Evolutionary conservation across 2,329 filamentous ascomycete genomes (phyloP), one percentile per base, ranked within the genome.

Genomic region (Colletotrichum cereale): DNA sequence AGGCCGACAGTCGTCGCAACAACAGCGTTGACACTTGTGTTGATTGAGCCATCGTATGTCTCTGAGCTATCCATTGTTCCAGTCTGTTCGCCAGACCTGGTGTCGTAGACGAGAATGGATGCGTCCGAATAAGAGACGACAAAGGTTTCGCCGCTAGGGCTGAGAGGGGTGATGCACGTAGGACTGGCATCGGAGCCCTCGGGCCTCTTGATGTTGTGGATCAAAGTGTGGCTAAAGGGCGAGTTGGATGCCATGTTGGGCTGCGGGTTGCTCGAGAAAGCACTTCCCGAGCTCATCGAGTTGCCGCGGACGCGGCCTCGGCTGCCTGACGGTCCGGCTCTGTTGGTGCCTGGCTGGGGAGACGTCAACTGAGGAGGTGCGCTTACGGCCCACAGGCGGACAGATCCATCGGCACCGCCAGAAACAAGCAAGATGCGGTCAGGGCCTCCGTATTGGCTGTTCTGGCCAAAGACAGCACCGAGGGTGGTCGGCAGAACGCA

Each of bases 311-410:
- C 90, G 75, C 94, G 93, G 29, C 95, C 93, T 73, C 92, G 90
- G 12, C 81, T 85, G 8, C 85, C 86, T 1, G 84, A 80, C 67
- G 84, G 82, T 63, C 93, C 88, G 76, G 93, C 87, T 52, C 88
- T 78, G 62, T 83, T 82, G 34, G 84, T 82, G 34, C 90, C 91
- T 14, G 92, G 90, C 76, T 95, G 92, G 11, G 94, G 94, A 14
- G 94, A 96, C 40, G 92, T 92, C 63, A 95, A 83, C 77, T 97
- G 94, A 11, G 96, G 96, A 34, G 96, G 96, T 42, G 95, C 91
- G 78, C 94, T 97, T 72, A 98, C 92, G 26, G 95, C 94, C 96
- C 96, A 99, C 26, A 99, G 89, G 75, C 97, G 93, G 70, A 98
- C 92, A 4, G 91, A 93, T 12, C 96, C 96, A 79, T 99, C 96